Conservation (phyloP, 345 rosid genomes). For the Lepidium aucheri region DNA sequence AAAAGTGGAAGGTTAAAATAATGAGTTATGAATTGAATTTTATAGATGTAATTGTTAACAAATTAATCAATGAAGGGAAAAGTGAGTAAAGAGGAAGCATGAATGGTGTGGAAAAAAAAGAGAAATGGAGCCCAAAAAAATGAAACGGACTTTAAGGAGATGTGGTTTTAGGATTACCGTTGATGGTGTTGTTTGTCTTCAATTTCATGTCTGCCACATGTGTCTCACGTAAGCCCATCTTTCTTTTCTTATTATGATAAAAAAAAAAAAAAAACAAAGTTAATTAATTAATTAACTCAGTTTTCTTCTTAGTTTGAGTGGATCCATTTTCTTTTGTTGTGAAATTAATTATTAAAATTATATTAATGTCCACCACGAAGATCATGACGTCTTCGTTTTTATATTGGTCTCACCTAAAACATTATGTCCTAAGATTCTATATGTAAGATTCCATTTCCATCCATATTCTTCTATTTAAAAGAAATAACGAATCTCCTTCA, state of each 20-base stretch:
- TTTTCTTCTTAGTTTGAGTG: not conserved
- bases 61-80: too few relatives aligned
- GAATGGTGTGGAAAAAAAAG: constrained; percentile 6
- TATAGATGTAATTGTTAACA: too few relatives aligned
- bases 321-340: constrained; percentile 20
- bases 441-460: constrained; percentile 33
- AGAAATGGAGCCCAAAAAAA: constrained; percentile 20
- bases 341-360: not conserved
- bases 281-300: not conserved
- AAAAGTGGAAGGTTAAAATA: too few relatives aligned
- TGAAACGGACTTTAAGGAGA: constrained; percentile 17
- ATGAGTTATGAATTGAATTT: too few relatives aligned
- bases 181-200: constrained; percentile 27
- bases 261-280: not conserved
- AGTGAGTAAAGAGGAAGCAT: not conserved
- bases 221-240: constrained; percentile 28
- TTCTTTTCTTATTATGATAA: not conserved
- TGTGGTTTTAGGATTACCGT: constrained; percentile 20
- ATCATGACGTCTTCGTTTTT: constrained; percentile 23
- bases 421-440: constrained; percentile 30
- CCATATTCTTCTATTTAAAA: not conserved
- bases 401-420: constrained; percentile 35
- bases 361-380: constrained; percentile 17
- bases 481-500: constrained; percentile 13
- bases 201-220: constrained; percentile 34